Evolutionary conservation across 331 rosid genomes (phyloP).

Genomic region (Dryas integrifolia): DNA sequence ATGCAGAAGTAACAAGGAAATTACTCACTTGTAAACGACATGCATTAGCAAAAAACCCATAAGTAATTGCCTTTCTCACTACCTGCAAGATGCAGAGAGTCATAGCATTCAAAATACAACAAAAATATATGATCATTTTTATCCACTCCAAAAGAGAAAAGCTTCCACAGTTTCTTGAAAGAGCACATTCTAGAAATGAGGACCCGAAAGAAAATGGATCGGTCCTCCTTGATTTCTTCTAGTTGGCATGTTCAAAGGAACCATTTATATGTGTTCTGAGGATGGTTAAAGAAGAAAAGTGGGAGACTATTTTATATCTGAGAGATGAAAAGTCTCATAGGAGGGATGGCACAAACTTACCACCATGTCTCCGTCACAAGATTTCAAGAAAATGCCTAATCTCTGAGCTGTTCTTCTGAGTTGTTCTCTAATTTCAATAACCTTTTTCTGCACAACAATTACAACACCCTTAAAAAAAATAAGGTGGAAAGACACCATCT

Average conservation of each 20-base stretch:
- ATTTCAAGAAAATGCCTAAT: slow-evolving; percentile 68
- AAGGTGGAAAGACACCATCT: background rate
- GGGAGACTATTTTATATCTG: background rate
- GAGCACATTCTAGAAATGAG: background rate
- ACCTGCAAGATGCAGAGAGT: slow-evolving; percentile 38
- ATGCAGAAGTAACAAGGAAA: background rate
- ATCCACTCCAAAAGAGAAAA: background rate
- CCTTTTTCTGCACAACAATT: slow-evolving; percentile 61
- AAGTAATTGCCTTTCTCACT: slow-evolving; percentile 75
- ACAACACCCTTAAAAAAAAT: background rate
- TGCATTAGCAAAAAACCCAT: slow-evolving; percentile 82
- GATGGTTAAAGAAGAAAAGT: background rate
- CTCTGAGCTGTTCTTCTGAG: slow-evolving; percentile 80
- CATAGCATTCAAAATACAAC: background rate
- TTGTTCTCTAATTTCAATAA: slow-evolving; percentile 84
- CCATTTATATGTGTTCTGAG: background rate
- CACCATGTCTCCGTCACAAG: slow-evolving; percentile 70
- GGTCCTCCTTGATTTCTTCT: background rate
- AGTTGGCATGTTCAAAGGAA: background rate
- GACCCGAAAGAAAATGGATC: background rate
- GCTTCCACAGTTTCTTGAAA: background rate
- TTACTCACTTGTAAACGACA: slow-evolving; percentile 69
- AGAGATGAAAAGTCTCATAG: slow-evolving; percentile 13
- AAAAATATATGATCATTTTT: background rate
- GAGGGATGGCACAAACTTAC: slow-evolving; percentile 40